Evolutionary conservation across 306 rosid genomes (phyloP).

Genomic region (Senna tora): DNA sequence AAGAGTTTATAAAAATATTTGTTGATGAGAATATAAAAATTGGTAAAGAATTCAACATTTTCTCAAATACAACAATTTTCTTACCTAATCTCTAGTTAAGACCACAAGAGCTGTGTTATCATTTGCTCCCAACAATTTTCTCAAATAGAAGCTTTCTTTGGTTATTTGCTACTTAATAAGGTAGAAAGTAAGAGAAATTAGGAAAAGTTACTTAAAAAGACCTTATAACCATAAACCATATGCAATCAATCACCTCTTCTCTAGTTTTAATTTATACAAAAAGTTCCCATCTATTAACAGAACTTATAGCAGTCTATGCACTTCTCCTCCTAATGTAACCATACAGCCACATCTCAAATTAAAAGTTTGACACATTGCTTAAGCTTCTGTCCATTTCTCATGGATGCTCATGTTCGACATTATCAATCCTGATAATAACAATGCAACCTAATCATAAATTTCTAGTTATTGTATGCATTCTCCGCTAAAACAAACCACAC

Average conservation of each 20-base stretch:
- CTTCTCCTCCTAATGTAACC: background rate
- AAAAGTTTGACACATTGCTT: background rate
- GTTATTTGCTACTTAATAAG: slow-evolving; percentile 31
- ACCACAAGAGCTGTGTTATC: too few species aligned
- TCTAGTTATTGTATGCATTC: background rate
- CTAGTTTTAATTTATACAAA: too few species aligned
- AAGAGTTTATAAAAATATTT: too few species aligned
- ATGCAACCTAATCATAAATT: background rate
- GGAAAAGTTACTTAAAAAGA: background rate
- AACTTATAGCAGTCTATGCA: too few species aligned
- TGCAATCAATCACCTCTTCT: too few species aligned
- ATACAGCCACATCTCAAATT: background rate
- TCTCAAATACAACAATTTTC: too few species aligned
- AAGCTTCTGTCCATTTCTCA: background rate
- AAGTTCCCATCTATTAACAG: too few species aligned
- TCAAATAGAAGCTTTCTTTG: background rate
- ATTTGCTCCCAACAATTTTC: too few species aligned
- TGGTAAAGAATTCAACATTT: too few species aligned
- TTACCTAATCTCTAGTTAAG: too few species aligned
- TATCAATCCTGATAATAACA: background rate
- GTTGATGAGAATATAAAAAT: too few species aligned
- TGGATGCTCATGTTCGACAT: background rate
- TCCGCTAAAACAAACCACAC: background rate
- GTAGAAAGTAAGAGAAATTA: background rate
- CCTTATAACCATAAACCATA: too few species aligned